These are phyloP conservation scores for Sonneratia caseolaris DNA, from an alignment of 345 rosid species.

Conservation along the genomic window DNA sequence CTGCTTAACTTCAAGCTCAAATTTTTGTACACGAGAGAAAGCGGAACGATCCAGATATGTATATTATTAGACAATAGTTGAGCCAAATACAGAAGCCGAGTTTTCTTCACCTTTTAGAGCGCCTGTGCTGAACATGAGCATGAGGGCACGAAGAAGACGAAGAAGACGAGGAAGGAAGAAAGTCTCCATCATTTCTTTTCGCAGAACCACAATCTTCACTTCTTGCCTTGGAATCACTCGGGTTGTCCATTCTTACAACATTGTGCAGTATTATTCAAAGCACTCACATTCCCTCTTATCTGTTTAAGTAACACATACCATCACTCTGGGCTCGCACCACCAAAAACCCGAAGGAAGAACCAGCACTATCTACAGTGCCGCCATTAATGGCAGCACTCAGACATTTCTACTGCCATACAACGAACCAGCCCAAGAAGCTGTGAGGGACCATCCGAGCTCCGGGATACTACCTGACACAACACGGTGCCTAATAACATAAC, in stretches of 20 bases:
- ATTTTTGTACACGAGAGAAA: too few species aligned
- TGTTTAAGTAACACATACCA: not conserved
- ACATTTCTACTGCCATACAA: not conserved
- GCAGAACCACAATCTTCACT: constrained; percentile 14
- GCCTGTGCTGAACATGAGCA: constrained; percentile 42
- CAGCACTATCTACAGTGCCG: not conserved
- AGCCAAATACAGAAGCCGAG: not conserved
- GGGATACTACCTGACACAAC: not conserved
- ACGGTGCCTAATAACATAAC: not conserved
- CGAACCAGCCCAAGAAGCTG: not conserved
- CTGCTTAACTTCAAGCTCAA: too few species aligned
- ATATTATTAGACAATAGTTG: too few species aligned
- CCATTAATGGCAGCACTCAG: not conserved
- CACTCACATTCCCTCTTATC: constrained; percentile 17
- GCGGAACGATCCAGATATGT: too few species aligned
- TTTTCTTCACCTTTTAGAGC: constrained; percentile 60
- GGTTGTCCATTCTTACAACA: constrained; percentile 28
- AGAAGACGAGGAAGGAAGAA: constrained; percentile 15
- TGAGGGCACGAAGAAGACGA: not conserved
- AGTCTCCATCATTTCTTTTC: constrained; percentile 24
- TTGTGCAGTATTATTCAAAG: constrained; percentile 12
- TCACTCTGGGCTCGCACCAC: not conserved
- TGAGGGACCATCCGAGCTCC: not conserved
- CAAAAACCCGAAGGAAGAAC: not conserved
- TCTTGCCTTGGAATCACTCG: constrained; percentile 16